These are phyloP conservation scores for Actinidia chinensis DNA, from an alignment of 179 eudicot genomes.

Conservation along the genomic window DNA sequence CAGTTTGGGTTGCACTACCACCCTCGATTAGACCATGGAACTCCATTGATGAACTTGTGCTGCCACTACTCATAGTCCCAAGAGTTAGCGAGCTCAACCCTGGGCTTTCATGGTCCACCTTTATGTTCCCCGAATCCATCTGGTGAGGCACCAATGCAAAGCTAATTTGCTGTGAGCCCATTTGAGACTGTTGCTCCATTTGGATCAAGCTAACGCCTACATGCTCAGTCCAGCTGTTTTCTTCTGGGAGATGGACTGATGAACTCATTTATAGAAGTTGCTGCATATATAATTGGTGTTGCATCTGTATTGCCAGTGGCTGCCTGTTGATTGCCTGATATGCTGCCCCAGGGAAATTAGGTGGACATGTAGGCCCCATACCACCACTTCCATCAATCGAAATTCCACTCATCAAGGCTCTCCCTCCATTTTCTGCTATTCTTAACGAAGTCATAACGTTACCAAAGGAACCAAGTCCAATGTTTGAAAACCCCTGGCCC, in stretches of 20 bases:
- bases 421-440: slow-evolving; percentile 11
- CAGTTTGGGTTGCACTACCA: slow-evolving; percentile 1
- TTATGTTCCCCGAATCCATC: not conserved
- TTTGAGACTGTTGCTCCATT: slow-evolving; percentile 4
- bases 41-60: slow-evolving; percentile 9
- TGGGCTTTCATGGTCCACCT: not conserved
- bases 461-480: slow-evolving; percentile 8
- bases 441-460: not conserved
- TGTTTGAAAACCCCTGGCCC: slow-evolving; percentile 3
- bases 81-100: slow-evolving; percentile 6
- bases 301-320: not conserved
- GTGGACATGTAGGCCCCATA: not conserved
- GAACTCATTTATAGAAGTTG: not conserved
- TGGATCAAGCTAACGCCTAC: not conserved
- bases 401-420: slow-evolving; percentile 12
- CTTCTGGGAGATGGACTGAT: not conserved
- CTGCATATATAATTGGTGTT: slow-evolving; percentile 4
- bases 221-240: slow-evolving; percentile 13
- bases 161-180: slow-evolving; percentile 14
- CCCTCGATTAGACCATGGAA: not conserved
- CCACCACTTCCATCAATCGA: not conserved
- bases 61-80: slow-evolving; percentile 15
- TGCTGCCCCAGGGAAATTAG: not conserved
- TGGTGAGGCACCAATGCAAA: not conserved
- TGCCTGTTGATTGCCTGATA: not conserved